These are phyloP conservation scores for Globisporangium cylindrosporum DNA, from an alignment of 352 stramenopile species.

Conservation along the genomic window DNA sequence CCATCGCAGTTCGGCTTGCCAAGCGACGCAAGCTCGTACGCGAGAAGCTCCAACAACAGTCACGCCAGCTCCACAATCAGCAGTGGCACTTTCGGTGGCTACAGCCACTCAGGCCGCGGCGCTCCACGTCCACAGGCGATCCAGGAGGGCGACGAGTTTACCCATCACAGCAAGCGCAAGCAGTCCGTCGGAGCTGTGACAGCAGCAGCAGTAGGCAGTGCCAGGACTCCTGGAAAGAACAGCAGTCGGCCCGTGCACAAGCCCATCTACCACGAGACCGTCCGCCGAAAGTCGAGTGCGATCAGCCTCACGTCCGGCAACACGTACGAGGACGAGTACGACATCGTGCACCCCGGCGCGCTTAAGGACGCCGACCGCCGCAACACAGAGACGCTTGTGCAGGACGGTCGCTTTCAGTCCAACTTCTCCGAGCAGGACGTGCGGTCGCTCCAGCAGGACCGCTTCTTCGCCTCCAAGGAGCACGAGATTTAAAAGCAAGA, in stretches of 20 bases:
- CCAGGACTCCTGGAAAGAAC: slow-evolving; percentile 8
- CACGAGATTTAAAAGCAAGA: slow-evolving; percentile 11
- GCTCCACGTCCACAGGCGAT: slow-evolving; percentile 7
- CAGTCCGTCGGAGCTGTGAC: not conserved
- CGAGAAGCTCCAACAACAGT: slow-evolving; percentile 7
- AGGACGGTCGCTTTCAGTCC: slow-evolving; percentile 63
- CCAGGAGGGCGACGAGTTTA: slow-evolving; percentile 6
- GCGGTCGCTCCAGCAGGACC: slow-evolving; percentile 25
- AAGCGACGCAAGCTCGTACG: slow-evolving; percentile 18
- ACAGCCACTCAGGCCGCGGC: not conserved
- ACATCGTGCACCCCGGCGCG: slow-evolving; percentile 65
- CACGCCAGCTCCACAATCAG: not conserved
- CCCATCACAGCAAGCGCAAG: slow-evolving; percentile 11
- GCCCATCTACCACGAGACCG: slow-evolving; percentile 11
- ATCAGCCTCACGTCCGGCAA: slow-evolving; percentile 13
- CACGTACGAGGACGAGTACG: slow-evolving; percentile 53
- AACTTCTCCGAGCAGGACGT: slow-evolving; percentile 47
- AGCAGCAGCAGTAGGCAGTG: not conserved
- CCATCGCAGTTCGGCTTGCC: slow-evolving; percentile 27
- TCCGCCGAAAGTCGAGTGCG: not conserved
- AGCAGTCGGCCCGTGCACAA: slow-evolving; percentile 9
- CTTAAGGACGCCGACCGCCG: slow-evolving; percentile 55
- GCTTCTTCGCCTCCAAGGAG: slow-evolving; percentile 17
- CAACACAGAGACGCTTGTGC: slow-evolving; percentile 65
- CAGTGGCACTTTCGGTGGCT: not conserved